Evolutionary conservation across 2,329 filamentous ascomycete genomes (phyloP), one percentile per base, ranked within the genome.

Genomic region (Hypocrella siamensis): DNA sequence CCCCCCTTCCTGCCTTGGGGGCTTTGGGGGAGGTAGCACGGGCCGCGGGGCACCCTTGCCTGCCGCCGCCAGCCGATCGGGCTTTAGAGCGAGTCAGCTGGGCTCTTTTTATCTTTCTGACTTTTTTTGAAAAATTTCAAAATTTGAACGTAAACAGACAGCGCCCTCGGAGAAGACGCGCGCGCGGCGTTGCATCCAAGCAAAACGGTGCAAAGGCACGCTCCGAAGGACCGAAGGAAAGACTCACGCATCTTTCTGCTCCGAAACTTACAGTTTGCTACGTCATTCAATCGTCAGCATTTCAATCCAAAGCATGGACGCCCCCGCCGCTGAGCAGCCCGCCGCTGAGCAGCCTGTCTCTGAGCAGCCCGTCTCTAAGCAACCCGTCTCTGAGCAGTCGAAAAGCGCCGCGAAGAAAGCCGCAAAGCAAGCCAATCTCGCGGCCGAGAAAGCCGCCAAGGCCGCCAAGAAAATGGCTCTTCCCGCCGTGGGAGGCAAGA

Each of bases 401-500:
- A 76, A 76, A 61, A 74, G 67, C 52, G 70, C 70, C 43, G 52
- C 68, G 47, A 76, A 76, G 54, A 75, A 75, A 61, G 70, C 70
- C 31, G 70, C 75, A 56, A 76, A 76, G 60, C 61, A 68, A 49
- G 68, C 68, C 38, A 68, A 68, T 49, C 57, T 67, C 51, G 70
- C 67, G 18, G 67, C 70, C 31, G 67, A 70, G 27, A 75, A 75
- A 52, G 69, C 69, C 32, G 66, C 66, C 28, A 75, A 75, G 56
- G 68, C 68, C 16, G 67, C 68, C 22, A 74, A 73, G 56, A 61
- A 70, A 47, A 41, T 47, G 32, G 43, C 29, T 12, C 48, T 73
- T 31, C 57, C 67, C 17, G 56, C 73, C 17, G 65, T 67, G 21
- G 66, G 67, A 33, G 65, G 65, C 45, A 74, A 74, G 59, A 73